A percentile compares a stretch with the other conserved stretches of the same genome.
Evolutionary conservation across 805 yeast species (phyloP).

Genomic region (Yarrowia sp.): DNA sequence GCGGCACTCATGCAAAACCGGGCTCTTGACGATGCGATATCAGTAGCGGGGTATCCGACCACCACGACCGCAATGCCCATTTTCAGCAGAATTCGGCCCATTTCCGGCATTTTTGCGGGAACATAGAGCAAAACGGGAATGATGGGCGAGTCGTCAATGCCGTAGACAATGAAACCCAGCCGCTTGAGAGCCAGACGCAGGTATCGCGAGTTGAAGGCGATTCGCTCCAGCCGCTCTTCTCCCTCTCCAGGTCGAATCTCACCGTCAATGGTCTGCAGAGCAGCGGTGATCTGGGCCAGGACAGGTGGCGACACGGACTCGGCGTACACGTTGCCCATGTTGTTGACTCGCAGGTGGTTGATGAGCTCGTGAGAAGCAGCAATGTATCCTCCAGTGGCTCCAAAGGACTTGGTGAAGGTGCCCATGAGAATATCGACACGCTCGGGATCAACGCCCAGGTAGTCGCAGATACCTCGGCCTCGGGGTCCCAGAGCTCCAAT

Average conservation of each 20-base stretch:
- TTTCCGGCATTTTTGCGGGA: constrained; percentile 93
- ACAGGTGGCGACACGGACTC: constrained; percentile 93
- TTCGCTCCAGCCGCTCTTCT: constrained; percentile 80
- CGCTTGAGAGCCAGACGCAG: constrained; percentile 85
- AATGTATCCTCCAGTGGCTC: constrained; percentile 97
- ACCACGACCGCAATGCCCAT: constrained; percentile 89
- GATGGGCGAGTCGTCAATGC: constrained; percentile 96
- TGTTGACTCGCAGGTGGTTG: constrained; percentile 69
- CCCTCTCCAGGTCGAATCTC: constrained; percentile 91
- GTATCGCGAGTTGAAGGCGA: constrained; percentile 94
- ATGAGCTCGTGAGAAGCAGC: constrained; percentile 72
- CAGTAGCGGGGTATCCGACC: constrained; percentile 98
- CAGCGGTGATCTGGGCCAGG: constrained; percentile 77
- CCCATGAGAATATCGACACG: constrained; percentile 93
- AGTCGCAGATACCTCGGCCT: constrained; percentile 95
- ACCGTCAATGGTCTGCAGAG: constrained; percentile 77
- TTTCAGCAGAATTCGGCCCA: constrained; percentile 75
- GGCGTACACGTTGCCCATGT: constrained; percentile 71
- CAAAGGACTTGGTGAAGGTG: constrained; percentile 94
- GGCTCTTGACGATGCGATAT: constrained; percentile 82
- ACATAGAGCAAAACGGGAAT: constrained; percentile 82
- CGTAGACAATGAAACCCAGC: constrained; percentile 90
- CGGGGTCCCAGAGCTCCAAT: constrained; percentile 96
- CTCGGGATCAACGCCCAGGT: constrained; percentile 73
- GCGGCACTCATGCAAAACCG: constrained; percentile 92